These are phyloP conservation scores for Picea sitchensis DNA, from an alignment of 75 land plant species.

Conservation along the genomic window DNA sequence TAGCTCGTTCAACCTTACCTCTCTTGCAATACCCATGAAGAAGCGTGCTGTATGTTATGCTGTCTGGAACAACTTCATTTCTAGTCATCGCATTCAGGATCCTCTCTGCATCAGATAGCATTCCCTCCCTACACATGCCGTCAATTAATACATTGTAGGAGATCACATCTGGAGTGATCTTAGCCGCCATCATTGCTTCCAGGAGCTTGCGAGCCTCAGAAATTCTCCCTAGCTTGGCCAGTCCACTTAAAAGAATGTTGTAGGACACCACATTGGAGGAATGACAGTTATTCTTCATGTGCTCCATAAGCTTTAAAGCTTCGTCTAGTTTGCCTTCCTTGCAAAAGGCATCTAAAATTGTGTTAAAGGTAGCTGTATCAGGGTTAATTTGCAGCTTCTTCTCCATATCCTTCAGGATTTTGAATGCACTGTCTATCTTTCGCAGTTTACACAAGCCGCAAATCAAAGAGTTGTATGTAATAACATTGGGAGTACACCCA, in stretches of 20 bases:
- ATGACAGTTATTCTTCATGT: constrained; percentile 44
- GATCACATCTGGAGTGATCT: constrained; percentile 36
- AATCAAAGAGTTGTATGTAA: constrained; percentile 67
- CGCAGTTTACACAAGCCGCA: constrained; percentile 55
- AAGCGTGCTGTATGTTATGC: constrained; percentile 65
- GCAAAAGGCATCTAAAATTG: constrained; percentile 74
- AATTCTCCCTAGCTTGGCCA: constrained; percentile 47
- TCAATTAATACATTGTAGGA: constrained; percentile 63
- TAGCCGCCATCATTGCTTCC: constrained; percentile 55
- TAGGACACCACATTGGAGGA: constrained; percentile 49
- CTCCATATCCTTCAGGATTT: constrained; percentile 64
- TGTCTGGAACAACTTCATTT: constrained; percentile 55
- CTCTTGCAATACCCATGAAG: constrained; percentile 72
- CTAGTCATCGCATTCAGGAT: constrained; percentile 49
- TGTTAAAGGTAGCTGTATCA: constrained; percentile 49
- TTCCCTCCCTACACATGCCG: constrained; percentile 69
- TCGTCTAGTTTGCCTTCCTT: constrained; percentile 56
- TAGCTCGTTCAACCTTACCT: constrained; percentile 58
- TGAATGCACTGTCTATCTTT: constrained; percentile 49
- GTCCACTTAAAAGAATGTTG: constrained; percentile 62
- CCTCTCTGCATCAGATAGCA: constrained; percentile 50
- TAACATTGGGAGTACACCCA: constrained; percentile 48
- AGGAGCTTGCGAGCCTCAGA: constrained; percentile 45
- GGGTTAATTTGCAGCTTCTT: constrained; percentile 60
- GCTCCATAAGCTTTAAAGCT: constrained; percentile 47